phyloP scores from a whole-genome alignment of 2,329 filamentous ascomycete genomes.

The Colletotrichum liriopes region DNA sequence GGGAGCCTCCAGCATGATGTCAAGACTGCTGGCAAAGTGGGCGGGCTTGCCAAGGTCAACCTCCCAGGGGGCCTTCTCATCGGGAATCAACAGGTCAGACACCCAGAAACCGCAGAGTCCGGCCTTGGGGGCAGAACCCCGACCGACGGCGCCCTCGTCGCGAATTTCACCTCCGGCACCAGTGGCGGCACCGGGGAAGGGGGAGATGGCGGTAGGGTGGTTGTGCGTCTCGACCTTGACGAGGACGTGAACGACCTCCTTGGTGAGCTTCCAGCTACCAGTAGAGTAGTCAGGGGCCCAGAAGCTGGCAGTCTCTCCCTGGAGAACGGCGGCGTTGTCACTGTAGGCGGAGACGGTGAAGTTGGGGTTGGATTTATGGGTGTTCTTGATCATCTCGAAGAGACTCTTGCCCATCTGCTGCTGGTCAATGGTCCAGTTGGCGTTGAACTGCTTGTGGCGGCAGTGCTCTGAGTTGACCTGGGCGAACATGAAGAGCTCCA shows the following conservation, averaged over 20 bases:
- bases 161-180: constrained; percentile 96
- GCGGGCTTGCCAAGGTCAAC: constrained; percentile 88
- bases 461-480: constrained; percentile 99
- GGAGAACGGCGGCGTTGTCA: constrained; percentile 95
- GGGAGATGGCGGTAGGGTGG: constrained; percentile 95
- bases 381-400: constrained; percentile 97
- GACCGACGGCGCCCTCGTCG: constrained; percentile 94
- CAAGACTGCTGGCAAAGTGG: constrained; percentile 93
- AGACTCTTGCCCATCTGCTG: constrained; percentile 83
- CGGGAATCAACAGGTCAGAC: constrained; percentile 92
- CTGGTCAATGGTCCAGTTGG: constrained; percentile 95
- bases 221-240: constrained; percentile 99
- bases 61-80: constrained; percentile 89
- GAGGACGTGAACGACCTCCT: constrained; percentile 89
- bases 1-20: constrained; percentile 98
- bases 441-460: constrained; percentile 92
- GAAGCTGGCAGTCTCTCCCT: constrained; percentile 78
- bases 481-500: constrained; percentile 99
- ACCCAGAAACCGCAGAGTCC: constrained; percentile 95
- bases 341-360: constrained; percentile 96
- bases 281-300: constrained; percentile 93
- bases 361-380: constrained; percentile 85
- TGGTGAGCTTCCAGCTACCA: constrained; percentile 89
- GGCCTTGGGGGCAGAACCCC: constrained; percentile 93
- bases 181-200: constrained; percentile 92